These are phyloP conservation scores for Boletellus sp. DNA, from an alignment of 768 basidiomycete genomes.

Conservation along the genomic window DNA sequence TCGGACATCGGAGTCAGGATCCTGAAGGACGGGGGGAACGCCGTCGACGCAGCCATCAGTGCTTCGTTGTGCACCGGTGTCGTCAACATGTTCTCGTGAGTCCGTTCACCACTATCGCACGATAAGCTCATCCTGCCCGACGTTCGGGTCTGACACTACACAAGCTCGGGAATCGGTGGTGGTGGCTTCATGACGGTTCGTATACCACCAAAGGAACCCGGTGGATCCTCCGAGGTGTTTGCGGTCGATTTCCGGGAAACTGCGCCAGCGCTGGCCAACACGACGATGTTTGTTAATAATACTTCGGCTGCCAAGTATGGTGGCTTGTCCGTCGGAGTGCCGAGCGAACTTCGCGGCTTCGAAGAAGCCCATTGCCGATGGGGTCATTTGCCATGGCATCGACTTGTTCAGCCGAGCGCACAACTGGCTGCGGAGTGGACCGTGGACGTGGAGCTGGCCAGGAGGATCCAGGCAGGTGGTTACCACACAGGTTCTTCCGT, in stretches of 20 bases:
- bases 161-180: slow-evolving; percentile 79
- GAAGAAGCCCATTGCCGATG: slow-evolving; percentile 80
- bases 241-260: slow-evolving; percentile 88
- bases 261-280: slow-evolving; percentile 68
- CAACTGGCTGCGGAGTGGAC: slow-evolving; percentile 76
- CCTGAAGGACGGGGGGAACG: slow-evolving; percentile 82
- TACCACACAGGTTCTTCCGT: background rate
- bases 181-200: slow-evolving; percentile 86
- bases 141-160: background rate
- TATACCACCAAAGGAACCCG: slow-evolving; percentile 49
- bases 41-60: slow-evolving; percentile 83
- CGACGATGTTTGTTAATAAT: slow-evolving; percentile 69
- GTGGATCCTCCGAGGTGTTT: slow-evolving; percentile 54
- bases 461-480: slow-evolving; percentile 59
- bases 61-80: slow-evolving; percentile 77
- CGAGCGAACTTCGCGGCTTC: slow-evolving; percentile 86
- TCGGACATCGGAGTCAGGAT: slow-evolving; percentile 79
- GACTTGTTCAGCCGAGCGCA: slow-evolving; percentile 71
- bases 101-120: slow-evolving; percentile 9
- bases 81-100: slow-evolving; percentile 88
- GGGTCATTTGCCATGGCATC: slow-evolving; percentile 77
- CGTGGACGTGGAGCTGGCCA: slow-evolving; percentile 73
- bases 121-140: slow-evolving; percentile 2
- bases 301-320: slow-evolving; percentile 59
- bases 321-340: slow-evolving; percentile 85